Conservation (phyloP, 352 stramenopile species). For the Globisporangium nagaii region DNA sequence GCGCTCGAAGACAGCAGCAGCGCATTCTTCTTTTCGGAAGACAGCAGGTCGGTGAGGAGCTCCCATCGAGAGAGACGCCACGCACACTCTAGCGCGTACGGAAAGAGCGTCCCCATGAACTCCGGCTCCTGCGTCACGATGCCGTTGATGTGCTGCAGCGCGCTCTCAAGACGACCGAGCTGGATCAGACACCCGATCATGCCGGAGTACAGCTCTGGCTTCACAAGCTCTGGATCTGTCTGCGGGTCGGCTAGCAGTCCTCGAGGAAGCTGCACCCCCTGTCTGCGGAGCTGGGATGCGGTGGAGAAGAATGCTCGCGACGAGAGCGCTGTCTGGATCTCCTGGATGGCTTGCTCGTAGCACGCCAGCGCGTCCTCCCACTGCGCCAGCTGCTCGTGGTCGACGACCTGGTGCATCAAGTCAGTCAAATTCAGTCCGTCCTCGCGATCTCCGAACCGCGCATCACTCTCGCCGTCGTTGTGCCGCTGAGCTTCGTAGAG, state of each 20-base stretch:
- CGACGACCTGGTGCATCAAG: slow-evolving; percentile 64
- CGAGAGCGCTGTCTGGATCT: slow-evolving; percentile 48
- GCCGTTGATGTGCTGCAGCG: slow-evolving; percentile 82
- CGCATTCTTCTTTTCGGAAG: slow-evolving; percentile 65
- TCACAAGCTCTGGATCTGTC: slow-evolving; percentile 47
- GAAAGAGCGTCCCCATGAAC: slow-evolving; percentile 75
- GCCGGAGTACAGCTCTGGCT: slow-evolving; percentile 71
- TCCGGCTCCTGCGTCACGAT: slow-evolving; percentile 77
- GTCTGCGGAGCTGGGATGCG: background rate
- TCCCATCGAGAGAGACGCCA: slow-evolving; percentile 86
- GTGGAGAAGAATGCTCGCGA: slow-evolving; percentile 19
- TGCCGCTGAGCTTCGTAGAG: slow-evolving; percentile 40
- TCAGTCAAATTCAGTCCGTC: slow-evolving; percentile 52
- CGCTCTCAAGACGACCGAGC: slow-evolving; percentile 75
- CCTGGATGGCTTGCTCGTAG: slow-evolving; percentile 75
- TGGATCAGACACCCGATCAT: slow-evolving; percentile 85
- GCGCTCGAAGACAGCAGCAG: slow-evolving; percentile 31
- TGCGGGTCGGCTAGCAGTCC: slow-evolving; percentile 22
- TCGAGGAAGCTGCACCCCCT: slow-evolving; percentile 12
- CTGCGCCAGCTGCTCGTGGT: slow-evolving; percentile 63
- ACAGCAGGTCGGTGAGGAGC: slow-evolving; percentile 66
- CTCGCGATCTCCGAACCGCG: slow-evolving; percentile 18
- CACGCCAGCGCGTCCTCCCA: slow-evolving; percentile 75
- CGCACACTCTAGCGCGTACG: slow-evolving; percentile 75
- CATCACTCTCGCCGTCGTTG: slow-evolving; percentile 18